These are phyloP conservation scores for Fusarium dimerum DNA, from an alignment of 2,329 filamentous ascomycete genomes.

Conservation along the genomic window DNA sequence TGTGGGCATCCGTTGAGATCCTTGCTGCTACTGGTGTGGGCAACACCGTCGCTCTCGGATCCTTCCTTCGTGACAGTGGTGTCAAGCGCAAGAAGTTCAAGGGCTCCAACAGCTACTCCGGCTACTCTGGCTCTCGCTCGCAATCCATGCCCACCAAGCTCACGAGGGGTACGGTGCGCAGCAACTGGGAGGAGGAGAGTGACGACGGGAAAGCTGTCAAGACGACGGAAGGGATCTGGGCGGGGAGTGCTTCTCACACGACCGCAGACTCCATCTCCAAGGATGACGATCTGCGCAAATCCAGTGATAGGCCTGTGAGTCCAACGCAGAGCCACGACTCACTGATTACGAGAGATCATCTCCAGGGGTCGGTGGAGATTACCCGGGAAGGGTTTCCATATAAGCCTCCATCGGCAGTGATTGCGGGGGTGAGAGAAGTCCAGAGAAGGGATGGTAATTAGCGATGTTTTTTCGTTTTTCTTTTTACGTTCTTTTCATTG, in stretches of 20 bases:
- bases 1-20: constrained; percentile 84
- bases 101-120: constrained; percentile 44
- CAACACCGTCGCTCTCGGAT: constrained; percentile 84
- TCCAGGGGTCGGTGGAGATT: constrained; percentile 18
- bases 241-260: constrained; percentile 20
- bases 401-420: constrained; percentile 14
- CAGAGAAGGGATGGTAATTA: constrained; percentile 11
- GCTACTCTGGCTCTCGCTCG: constrained; percentile 27
- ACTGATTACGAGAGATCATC: constrained; percentile 26
- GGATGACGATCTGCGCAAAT: constrained; percentile 17
- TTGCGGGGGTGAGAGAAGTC: constrained; percentile 20
- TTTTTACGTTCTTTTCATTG: not conserved
- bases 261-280: constrained; percentile 22
- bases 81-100: constrained; percentile 84
- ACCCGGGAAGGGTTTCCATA: constrained; percentile 2
- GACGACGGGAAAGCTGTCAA: constrained; percentile 15
- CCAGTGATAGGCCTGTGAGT: constrained; percentile 18
- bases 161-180: constrained; percentile 18
- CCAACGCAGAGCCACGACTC: constrained; percentile 32
- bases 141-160: constrained; percentile 22
- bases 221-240: constrained; percentile 30
- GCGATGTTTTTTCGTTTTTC: not conserved
- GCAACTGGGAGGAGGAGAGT: constrained; percentile 27
- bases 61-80: constrained; percentile 84
- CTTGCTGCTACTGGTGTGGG: constrained; percentile 81